phyloP scores from a whole-genome alignment of 2,329 filamentous ascomycete genomes.

The Nemania abortiva region DNA sequence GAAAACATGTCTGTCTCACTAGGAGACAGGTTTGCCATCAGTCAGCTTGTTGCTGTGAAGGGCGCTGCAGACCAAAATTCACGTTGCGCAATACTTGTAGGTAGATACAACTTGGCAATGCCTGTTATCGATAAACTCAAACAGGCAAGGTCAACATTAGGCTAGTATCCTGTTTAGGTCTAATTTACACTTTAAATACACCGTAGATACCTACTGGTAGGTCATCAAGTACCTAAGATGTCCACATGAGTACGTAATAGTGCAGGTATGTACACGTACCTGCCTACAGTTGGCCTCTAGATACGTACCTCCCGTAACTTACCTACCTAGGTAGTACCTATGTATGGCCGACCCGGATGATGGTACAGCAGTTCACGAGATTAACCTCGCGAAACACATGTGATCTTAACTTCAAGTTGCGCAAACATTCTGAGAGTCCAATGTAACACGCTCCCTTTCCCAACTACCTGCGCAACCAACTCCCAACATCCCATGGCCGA shows the following conservation, averaged over 20 bases:
- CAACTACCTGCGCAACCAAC: not conserved
- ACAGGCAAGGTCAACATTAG: not conserved
- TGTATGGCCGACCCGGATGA: not conserved
- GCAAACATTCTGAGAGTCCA: conserved; percentile 7
- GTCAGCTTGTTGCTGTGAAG: too few relatives aligned
- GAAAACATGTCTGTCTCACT: not conserved
- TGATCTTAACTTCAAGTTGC: conserved; percentile 20
- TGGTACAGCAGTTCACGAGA: not conserved
- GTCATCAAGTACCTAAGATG: not conserved
- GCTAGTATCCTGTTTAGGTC: not conserved
- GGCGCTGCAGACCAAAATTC: too few relatives aligned
- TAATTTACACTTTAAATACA: not conserved
- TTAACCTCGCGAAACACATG: conserved; percentile 32
- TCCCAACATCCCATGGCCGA: not conserved
- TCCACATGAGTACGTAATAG: not conserved
- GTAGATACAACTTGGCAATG: not conserved
- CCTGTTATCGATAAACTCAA: not conserved
- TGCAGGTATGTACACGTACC: not conserved
- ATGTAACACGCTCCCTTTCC: not conserved
- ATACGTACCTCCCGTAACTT: too few relatives aligned
- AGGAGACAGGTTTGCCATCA: too few relatives aligned
- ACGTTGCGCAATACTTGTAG: not conserved
- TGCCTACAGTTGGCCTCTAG: not conserved
- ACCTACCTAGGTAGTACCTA: not conserved
- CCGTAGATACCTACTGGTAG: not conserved